Conservation (phyloP, 495 filamentous ascomycete species). For the Achaetomiella virescens region DNA sequence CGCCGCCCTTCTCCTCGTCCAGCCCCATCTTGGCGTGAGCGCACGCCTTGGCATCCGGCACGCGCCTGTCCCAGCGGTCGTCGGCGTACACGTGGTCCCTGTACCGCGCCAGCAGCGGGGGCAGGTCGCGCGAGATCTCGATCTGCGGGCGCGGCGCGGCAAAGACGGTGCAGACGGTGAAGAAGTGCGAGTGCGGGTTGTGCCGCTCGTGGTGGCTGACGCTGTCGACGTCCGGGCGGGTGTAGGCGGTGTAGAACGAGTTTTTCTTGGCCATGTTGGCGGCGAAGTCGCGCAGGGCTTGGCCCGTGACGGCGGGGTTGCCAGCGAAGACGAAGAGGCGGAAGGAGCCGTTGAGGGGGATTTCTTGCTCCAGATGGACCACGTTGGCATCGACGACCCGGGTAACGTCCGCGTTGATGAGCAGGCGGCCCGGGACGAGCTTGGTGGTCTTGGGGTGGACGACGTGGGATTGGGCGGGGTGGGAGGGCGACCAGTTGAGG, state of each 20-base stretch:
- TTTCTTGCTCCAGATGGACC: constrained; percentile 80
- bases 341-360: constrained; percentile 82
- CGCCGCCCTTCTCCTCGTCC: constrained; percentile 62
- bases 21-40: constrained; percentile 87
- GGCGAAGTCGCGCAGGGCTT: constrained; percentile 63
- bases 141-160: constrained; percentile 55
- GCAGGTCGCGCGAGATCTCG: constrained; percentile 60
- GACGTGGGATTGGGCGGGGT: constrained; percentile 63
- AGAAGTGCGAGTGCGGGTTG: constrained; percentile 77
- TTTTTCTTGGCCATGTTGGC: constrained; percentile 53
- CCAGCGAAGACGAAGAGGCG: constrained; percentile 80
- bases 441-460: constrained; percentile 58
- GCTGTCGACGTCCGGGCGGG: constrained; percentile 51
- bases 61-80: constrained; percentile 66
- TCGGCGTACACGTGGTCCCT: constrained; percentile 81
- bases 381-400: constrained; percentile 79
- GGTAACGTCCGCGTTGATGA: constrained; percentile 71
- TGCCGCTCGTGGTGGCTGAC: constrained; percentile 74
- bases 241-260: constrained; percentile 65
- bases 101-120: constrained; percentile 64
- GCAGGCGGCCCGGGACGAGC: constrained; percentile 61
- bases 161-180: constrained; percentile 70
- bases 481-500: constrained; percentile 58
- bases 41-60: constrained; percentile 60
- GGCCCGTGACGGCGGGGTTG: constrained; percentile 49